These are phyloP conservation scores for Gyrodon lividus DNA, from an alignment of 768 basidiomycete species.

Conservation along the genomic window DNA sequence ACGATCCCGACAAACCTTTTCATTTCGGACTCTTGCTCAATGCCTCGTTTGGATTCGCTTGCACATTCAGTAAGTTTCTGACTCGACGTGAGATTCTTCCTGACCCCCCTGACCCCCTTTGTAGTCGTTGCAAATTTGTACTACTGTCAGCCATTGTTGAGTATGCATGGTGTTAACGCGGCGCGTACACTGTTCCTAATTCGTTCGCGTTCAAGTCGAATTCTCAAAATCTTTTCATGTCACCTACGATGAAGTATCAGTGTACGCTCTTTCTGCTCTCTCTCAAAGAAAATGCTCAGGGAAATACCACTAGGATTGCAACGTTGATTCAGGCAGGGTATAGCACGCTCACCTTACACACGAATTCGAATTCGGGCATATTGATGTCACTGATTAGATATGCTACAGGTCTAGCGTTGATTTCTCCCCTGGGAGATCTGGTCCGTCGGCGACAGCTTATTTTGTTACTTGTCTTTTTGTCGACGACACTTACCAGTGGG, in stretches of 20 bases:
- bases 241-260: conserved; percentile 36
- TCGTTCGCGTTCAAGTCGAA: conserved; percentile 18
- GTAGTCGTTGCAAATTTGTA: conserved; percentile 74
- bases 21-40: conserved; percentile 55
- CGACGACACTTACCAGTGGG: conserved; percentile 65
- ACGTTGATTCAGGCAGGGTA: conserved; percentile 70
- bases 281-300: neutral
- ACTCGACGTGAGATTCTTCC: neutral
- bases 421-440: conserved; percentile 83
- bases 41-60: conserved; percentile 58
- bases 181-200: neutral
- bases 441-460: conserved; percentile 72
- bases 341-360: conserved; percentile 1
- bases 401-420: conserved; percentile 66
- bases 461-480: conserved; percentile 52
- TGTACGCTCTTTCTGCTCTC: conserved; percentile 16
- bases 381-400: conserved; percentile 44
- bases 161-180: conserved; percentile 35
- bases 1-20: conserved; percentile 48
- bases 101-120: neutral
- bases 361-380: neutral
- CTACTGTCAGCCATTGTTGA: conserved; percentile 79
- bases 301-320: conserved; percentile 46
- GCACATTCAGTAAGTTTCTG: conserved; percentile 40
- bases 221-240: conserved; percentile 41